A percentile compares a stretch with the other conserved stretches of the same genome.
Evolutionary conservation across 1,139 yeast species (phyloP).

Genomic region (Wickerhamomyces sp.): DNA sequence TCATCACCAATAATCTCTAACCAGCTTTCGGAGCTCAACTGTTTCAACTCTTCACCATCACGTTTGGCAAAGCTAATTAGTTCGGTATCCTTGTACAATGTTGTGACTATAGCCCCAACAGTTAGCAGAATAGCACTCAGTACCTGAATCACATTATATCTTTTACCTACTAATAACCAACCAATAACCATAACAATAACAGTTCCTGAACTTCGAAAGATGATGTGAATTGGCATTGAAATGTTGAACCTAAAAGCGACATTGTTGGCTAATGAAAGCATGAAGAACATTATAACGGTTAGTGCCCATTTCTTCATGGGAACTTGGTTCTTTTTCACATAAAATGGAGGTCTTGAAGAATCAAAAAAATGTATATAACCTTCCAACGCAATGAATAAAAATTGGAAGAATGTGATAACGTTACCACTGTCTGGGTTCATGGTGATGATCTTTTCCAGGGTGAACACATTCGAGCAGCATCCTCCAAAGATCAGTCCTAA

Average conservation of each 20-base stretch:
- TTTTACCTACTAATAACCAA: constrained; percentile 38
- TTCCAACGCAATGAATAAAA: constrained; percentile 46
- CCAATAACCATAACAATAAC: constrained; percentile 61
- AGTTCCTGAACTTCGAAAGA: constrained; percentile 63
- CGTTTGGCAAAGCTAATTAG: constrained; percentile 13
- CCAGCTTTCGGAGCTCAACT: constrained; percentile 1
- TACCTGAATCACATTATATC: constrained; percentile 43
- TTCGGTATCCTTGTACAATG: constrained; percentile 27
- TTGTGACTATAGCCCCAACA: constrained; percentile 51
- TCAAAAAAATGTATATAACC: constrained; percentile 38
- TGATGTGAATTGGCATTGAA: constrained; percentile 64
- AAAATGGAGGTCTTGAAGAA: constrained; percentile 20
- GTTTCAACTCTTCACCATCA: constrained; percentile 6
- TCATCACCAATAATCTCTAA: constrained; percentile 12
- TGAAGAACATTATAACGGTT: constrained; percentile 48
- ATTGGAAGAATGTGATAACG: constrained; percentile 58
- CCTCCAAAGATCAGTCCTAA: constrained; percentile 58
- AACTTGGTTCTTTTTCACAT: constrained; percentile 33
- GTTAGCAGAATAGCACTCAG: constrained; percentile 50
- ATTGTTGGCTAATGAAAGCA: constrained; percentile 53
- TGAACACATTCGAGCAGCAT: constrained; percentile 66
- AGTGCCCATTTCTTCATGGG: constrained; percentile 47
- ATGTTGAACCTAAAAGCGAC: constrained; percentile 53
- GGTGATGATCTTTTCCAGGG: constrained; percentile 50
- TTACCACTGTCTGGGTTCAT: constrained; percentile 40